These are phyloP conservation scores for Penicillium sumatraense DNA, from an alignment of 2,329 filamentous ascomycete species.

Conservation along the genomic window DNA sequence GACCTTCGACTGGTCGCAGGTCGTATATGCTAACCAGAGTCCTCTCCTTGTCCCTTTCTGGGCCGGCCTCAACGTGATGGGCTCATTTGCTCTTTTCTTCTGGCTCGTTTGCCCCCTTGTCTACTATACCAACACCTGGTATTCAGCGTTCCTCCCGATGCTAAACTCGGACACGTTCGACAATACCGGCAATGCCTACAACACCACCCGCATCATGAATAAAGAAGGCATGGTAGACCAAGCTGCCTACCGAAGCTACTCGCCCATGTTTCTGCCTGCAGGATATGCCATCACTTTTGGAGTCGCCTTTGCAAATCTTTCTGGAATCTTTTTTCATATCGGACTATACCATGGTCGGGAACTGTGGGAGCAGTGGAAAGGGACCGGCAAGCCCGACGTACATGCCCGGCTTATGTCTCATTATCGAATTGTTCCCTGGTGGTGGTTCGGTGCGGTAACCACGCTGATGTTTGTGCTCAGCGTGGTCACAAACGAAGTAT, in stretches of 20 bases:
- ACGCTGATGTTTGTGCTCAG: conserved; percentile 43
- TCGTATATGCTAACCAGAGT: conserved; percentile 69
- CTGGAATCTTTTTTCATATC: conserved; percentile 55
- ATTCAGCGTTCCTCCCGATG: conserved; percentile 65
- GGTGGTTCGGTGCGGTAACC: conserved; percentile 50
- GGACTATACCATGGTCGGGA: conserved; percentile 44
- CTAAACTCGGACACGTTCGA: conserved; percentile 66
- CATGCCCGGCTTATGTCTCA: conserved; percentile 49
- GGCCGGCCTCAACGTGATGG: conserved; percentile 49
- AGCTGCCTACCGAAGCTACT: conserved; percentile 66
- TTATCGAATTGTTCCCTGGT: conserved; percentile 50
- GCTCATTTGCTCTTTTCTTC: conserved; percentile 49
- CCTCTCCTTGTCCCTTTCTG: conserved; percentile 69
- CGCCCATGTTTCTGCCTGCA: conserved; percentile 66
- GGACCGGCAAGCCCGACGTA: conserved; percentile 42
- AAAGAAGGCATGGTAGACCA: conserved; percentile 61
- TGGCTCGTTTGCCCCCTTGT: conserved; percentile 50
- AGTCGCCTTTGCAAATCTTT: conserved; percentile 69
- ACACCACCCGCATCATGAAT: conserved; percentile 65
- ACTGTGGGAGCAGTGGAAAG: conserved; percentile 40
- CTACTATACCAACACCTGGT: conserved; percentile 61
- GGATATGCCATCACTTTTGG: conserved; percentile 63
- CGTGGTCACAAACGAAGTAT: conserved; percentile 47
- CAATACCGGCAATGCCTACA: conserved; percentile 65
- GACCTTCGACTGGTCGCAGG: conserved; percentile 77